Conservation (phyloP, 1,139 yeast genomes). For the Pichia sp. region DNA sequence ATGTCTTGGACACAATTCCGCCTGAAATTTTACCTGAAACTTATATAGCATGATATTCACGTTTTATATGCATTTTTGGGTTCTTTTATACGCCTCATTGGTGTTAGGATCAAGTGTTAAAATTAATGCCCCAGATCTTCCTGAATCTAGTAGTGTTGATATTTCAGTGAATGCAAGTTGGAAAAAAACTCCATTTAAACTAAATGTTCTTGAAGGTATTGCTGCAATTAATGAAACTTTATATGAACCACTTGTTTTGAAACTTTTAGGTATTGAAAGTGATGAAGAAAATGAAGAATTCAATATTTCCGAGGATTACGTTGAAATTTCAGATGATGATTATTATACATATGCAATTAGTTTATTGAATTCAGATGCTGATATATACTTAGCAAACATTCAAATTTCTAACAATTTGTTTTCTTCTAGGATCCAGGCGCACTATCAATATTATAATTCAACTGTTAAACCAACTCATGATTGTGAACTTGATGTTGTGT, state of each 20-base stretch:
- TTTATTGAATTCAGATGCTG: slow-evolving; percentile 23
- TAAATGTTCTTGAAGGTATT: slow-evolving; percentile 26
- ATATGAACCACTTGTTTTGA: slow-evolving; percentile 41
- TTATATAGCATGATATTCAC: not conserved
- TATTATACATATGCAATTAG: slow-evolving; percentile 35
- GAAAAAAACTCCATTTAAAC: slow-evolving; percentile 27
- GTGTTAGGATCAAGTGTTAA: not conserved
- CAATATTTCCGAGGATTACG: slow-evolving; percentile 26
- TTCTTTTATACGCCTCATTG: not conserved
- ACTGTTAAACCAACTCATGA: slow-evolving; percentile 15
- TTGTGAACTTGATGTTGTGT: slow-evolving; percentile 20
- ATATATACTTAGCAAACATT: slow-evolving; percentile 40
- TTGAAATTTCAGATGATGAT: slow-evolving; percentile 33
- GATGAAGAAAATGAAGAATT: slow-evolving; percentile 27
- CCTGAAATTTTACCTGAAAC: not conserved
- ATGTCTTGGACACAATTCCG: not conserved
- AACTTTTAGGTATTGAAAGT: slow-evolving; percentile 31
- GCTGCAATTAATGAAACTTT: slow-evolving; percentile 31
- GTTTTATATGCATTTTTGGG: not conserved
- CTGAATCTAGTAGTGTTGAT: slow-evolving; percentile 17
- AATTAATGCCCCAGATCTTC: not conserved
- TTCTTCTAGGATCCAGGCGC: slow-evolving; percentile 61
- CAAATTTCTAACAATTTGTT: slow-evolving; percentile 46
- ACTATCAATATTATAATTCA: slow-evolving; percentile 45
- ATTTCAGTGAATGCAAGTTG: slow-evolving; percentile 26